Evolutionary conservation across 805 yeast genomes (phyloP), one percentile per base, ranked within the genome.

Genomic region (Yamadazyma phyllophila): DNA sequence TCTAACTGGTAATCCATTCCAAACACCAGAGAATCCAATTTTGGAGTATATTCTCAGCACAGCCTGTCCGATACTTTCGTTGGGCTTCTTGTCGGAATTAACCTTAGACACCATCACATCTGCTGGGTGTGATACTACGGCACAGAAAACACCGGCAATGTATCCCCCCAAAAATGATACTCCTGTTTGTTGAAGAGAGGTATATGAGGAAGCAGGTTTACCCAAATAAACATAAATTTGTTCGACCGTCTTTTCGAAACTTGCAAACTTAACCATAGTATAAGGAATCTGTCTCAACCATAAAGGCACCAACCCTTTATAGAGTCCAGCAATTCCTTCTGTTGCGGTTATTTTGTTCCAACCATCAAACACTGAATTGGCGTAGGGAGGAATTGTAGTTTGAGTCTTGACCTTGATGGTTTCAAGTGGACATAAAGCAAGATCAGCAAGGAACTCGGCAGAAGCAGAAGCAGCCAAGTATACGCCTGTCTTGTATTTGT

Each of bases 211-310:
- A 63, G 82, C 88, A 41, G 85, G 80, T 58, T 79, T 81, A 38
- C 96, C 90, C 55, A 92, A 74, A 48, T 73, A 76, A 26, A 72
- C 56, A 71, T 94, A 92, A 60, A 92, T 91, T 41, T 70, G 65
- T 59, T 84, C 89, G 27, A 92, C 97, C 43, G 91, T 86, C 63
- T 82, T 86, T 73, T 92, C 99, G 71, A 94, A 92, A 20, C 96
- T 79, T 7, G 97, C 92, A 67, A 92, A 94, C 71, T 94, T 92
- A 51, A 87, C 95, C 97, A 92, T 91, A 24, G 98, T 92, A 74
- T 92, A 92, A n/a, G 98, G 99, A 58, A 92, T 86, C 70, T 92
- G 99, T 73, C 98, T 85, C 48, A 83, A 80, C 98, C 98, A 94
- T 53, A 92, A 75, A 11, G 99, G 98, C 8, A 82, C 84, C 44